phyloP scores from a whole-genome alignment of 257 asterid species.

The Solanum appendiculatum region DNA sequence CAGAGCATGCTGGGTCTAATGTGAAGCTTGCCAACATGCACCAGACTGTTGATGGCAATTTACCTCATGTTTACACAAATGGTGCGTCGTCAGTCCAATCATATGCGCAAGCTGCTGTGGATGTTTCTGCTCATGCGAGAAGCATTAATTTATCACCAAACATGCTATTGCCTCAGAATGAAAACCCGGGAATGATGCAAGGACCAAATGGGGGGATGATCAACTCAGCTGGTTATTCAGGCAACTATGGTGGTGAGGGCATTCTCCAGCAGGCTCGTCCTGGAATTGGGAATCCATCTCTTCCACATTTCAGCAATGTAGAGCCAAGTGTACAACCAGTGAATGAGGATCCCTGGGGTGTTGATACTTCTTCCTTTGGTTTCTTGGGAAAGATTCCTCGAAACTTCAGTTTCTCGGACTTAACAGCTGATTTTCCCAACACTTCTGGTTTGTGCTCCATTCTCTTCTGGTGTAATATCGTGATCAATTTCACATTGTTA shows the following conservation, averaged over 20 bases:
- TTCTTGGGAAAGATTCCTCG: constrained; percentile 83
- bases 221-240: constrained; percentile 36
- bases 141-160: constrained; percentile 31
- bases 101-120: constrained; percentile 33
- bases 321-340: constrained; percentile 40
- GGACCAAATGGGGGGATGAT: constrained; percentile 47
- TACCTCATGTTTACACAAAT: constrained; percentile 34
- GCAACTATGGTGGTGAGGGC: constrained; percentile 44
- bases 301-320: constrained; percentile 46
- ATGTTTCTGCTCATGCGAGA: constrained; percentile 31
- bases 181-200: constrained; percentile 43
- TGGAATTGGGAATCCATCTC: constrained; percentile 41
- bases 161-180: constrained; percentile 36
- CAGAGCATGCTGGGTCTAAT: constrained; percentile 29
- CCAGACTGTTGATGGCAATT: constrained; percentile 13
- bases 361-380: constrained; percentile 42
- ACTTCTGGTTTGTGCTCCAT: constrained; percentile 42
- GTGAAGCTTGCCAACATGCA: constrained; percentile 44
- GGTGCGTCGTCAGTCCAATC: constrained; percentile 41
- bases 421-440: constrained; percentile 71
- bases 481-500: background rate
- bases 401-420: constrained; percentile 78
- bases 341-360: constrained; percentile 37
- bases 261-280: constrained; percentile 39
- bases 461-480: background rate